phyloP scores from a whole-genome alignment of 345 rosid species.

The Eucalyptus regnans region DNA sequence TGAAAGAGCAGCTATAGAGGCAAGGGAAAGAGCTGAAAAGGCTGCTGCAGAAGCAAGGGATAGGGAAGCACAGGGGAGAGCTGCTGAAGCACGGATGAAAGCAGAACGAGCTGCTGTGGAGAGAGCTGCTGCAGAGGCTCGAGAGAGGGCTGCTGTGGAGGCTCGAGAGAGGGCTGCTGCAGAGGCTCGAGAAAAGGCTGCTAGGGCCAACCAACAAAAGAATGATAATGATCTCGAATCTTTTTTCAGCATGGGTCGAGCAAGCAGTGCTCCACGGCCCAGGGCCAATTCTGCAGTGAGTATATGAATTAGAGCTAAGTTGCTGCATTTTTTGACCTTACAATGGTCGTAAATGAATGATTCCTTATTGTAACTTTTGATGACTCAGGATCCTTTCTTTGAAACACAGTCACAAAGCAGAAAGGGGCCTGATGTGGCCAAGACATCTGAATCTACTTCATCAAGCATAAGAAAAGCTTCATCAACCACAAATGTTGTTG shows the following conservation, averaged over 20 bases:
- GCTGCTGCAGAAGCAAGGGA: slow-evolving; percentile 89
- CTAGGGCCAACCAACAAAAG: slow-evolving; percentile 39
- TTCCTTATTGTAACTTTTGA: slow-evolving; percentile 2
- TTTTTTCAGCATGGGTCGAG: slow-evolving; percentile 66
- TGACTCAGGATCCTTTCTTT: slow-evolving; percentile 62
- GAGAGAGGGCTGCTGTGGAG: slow-evolving; percentile 68
- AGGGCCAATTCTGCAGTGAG: slow-evolving; percentile 60
- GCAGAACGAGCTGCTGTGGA: slow-evolving; percentile 81
- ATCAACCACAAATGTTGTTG: slow-evolving; percentile 62
- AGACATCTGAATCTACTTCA: slow-evolving; percentile 43
- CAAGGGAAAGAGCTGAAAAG: slow-evolving; percentile 77
- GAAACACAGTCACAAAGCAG: slow-evolving; percentile 41
- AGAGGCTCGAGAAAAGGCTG: slow-evolving; percentile 54
- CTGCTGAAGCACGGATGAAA: slow-evolving; percentile 26
- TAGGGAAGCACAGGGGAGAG: slow-evolving; percentile 27
- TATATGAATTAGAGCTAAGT: slow-evolving; percentile 2
- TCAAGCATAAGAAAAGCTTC: slow-evolving; percentile 72
- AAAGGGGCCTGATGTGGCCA: slow-evolving; percentile 57
- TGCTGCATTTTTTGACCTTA: neutral
- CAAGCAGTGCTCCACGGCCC: slow-evolving; percentile 85
- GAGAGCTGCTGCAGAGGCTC: slow-evolving; percentile 27
- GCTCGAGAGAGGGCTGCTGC: slow-evolving; percentile 68
- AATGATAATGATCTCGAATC: slow-evolving; percentile 77
- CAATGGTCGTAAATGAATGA: neutral
- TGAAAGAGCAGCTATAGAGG: slow-evolving; percentile 86